A percentile compares a stretch with the other conserved stretches of the same genome.
These are phyloP conservation scores for Fraxinus greggii DNA, from an alignment of 305 asterid genomes.

Conservation along the genomic window DNA sequence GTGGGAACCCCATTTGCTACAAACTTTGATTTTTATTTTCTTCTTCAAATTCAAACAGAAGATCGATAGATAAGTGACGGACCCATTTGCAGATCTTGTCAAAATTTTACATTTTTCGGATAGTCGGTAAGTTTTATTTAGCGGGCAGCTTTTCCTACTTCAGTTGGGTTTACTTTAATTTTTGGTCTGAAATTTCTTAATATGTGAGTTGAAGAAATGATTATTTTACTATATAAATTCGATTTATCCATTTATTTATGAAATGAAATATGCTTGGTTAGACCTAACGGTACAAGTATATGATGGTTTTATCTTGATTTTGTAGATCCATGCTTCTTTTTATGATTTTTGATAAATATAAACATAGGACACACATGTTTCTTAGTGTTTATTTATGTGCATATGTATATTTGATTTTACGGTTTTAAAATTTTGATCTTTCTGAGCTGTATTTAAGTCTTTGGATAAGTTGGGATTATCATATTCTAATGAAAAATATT, in stretches of 20 bases:
- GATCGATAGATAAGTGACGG: constrained; percentile 25
- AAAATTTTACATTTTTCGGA: neutral
- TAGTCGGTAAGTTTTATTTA: constrained; percentile 24
- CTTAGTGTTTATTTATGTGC: neutral
- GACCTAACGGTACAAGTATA: neutral
- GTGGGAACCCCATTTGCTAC: neutral
- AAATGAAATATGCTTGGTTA: neutral
- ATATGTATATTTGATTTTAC: neutral
- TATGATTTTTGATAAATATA: neutral
- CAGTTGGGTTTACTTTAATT: constrained; percentile 27
- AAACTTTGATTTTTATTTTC: neutral
- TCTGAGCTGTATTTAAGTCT: neutral
- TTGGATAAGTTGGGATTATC: neutral
- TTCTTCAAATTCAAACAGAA: neutral
- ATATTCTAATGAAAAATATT: neutral
- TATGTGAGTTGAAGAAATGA: neutral
- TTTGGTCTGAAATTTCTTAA: neutral
- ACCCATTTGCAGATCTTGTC: constrained; percentile 27
- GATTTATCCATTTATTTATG: neutral
- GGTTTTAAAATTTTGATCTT: neutral
- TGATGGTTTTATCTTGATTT: neutral
- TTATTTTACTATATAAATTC: neutral
- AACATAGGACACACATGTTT: neutral
- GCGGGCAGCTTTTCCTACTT: neutral
- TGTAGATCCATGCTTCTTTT: neutral